Percentiles rank a stretch among this genome's conserved stretches.
These are phyloP conservation scores for Cytospora schulzeri DNA, from an alignment of 2,329 filamentous ascomycete genomes.

Conservation along the genomic window DNA sequence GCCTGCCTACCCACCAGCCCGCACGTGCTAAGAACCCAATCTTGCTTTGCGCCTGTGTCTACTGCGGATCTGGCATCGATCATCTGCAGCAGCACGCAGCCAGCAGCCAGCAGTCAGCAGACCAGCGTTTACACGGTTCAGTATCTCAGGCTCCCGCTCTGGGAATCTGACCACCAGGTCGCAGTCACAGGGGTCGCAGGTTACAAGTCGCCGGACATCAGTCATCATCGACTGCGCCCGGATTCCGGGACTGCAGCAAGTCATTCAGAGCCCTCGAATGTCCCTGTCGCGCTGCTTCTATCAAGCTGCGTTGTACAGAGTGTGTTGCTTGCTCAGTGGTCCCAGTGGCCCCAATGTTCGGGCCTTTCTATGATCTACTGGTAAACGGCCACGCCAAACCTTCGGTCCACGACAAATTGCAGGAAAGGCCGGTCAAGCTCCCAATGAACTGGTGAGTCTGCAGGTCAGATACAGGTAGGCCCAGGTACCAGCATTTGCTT, in stretches of 20 bases:
- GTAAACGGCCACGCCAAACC: constrained; percentile 5
- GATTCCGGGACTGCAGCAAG: neutral
- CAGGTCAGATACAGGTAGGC: neutral
- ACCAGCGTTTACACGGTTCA: constrained; percentile 17
- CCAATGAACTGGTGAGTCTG: neutral
- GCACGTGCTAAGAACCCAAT: constrained; percentile 18
- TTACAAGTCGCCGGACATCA: neutral
- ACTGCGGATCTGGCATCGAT: constrained; percentile 17
- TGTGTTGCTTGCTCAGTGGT: constrained; percentile 5
- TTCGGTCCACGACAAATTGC: constrained; percentile 7
- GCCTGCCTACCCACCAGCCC: constrained; percentile 2
- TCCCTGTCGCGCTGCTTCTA: neutral
- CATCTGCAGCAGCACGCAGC: constrained; percentile 18
- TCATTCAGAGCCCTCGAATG: neutral
- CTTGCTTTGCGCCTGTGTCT: constrained; percentile 19
- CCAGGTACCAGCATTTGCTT: neutral
- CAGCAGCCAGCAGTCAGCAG: neutral
- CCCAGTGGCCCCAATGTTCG: neutral
- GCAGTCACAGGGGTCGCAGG: too few species aligned
- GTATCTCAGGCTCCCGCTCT: constrained; percentile 5
- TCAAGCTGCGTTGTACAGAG: neutral
- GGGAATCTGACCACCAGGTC: too few species aligned
- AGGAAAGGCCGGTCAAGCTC: neutral
- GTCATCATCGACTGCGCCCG: neutral
- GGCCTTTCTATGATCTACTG: neutral